Conservation (phyloP, 257 asterid species). For the Solanum tarijense region DNA sequence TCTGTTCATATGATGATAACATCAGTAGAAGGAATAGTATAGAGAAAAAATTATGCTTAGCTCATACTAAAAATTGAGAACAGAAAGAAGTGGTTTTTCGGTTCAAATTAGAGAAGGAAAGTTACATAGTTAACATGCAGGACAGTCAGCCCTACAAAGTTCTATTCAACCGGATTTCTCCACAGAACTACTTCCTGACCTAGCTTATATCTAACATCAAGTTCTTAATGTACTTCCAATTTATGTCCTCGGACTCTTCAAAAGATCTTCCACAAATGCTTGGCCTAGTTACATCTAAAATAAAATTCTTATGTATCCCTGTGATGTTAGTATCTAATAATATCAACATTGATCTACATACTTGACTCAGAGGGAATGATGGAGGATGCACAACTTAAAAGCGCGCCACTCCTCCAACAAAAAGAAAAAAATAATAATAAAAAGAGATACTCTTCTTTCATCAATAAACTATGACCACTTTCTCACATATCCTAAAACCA, state of each 20-base stretch:
- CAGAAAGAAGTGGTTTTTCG: neutral
- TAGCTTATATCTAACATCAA: no score
- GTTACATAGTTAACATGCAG: neutral
- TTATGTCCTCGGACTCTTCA: no score
- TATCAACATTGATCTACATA: neutral
- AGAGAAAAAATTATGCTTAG: neutral
- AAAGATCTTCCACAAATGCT: no score
- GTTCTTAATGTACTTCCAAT: neutral
- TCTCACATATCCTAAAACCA: neutral
- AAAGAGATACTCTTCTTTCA: neutral
- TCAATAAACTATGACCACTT: neutral
- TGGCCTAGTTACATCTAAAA: no score
- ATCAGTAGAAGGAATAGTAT: neutral
- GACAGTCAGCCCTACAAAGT: no score
- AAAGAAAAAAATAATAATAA: neutral
- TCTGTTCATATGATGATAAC: slow-evolving; percentile 22
- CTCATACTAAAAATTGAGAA: neutral
- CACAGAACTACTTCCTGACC: no score
- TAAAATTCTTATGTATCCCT: no score
- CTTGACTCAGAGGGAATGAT: neutral
- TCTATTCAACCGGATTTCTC: no score
- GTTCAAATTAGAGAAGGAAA: neutral
- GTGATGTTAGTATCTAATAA: neutral
- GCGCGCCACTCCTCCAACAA: neutral
- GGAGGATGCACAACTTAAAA: neutral